phyloP scores from a whole-genome alignment of 202 grass and related monocot species.

The Zizania palustris region DNA sequence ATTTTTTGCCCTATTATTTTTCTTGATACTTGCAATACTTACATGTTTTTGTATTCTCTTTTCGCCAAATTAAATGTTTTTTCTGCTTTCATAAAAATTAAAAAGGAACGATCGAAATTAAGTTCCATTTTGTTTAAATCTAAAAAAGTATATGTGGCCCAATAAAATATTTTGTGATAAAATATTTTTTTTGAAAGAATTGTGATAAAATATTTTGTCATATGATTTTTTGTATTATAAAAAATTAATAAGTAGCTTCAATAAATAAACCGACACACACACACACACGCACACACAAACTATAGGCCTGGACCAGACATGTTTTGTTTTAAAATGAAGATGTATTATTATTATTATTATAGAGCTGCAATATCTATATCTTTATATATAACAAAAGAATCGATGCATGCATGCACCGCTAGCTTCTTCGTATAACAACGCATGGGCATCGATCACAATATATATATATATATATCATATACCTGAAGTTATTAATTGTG shows the following conservation, averaged over 20 bases:
- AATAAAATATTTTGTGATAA: neutral
- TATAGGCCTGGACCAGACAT: neutral
- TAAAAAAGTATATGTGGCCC: neutral
- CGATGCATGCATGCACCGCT: neutral
- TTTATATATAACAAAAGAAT: neutral
- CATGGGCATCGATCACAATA: no score
- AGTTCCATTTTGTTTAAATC: neutral
- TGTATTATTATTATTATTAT: no score
- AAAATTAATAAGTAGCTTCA: neutral
- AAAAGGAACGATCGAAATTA: neutral
- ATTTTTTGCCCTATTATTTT: neutral
- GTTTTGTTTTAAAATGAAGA: neutral
- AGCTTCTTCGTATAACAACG: neutral
- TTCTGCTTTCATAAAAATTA: neutral
- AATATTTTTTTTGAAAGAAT: no score
- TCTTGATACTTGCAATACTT: neutral
- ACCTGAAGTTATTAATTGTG: neutral
- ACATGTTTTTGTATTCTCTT: neutral
- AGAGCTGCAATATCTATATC: no score
- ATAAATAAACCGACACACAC: no score
- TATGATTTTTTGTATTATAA: neutral
- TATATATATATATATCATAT: no score
- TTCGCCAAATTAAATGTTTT: neutral
- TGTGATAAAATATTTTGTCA: neutral
- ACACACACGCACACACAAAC: no score